These are phyloP conservation scores for Diaporthe ilicicola DNA, from an alignment of 2,329 filamentous ascomycete genomes.

Conservation along the genomic window DNA sequence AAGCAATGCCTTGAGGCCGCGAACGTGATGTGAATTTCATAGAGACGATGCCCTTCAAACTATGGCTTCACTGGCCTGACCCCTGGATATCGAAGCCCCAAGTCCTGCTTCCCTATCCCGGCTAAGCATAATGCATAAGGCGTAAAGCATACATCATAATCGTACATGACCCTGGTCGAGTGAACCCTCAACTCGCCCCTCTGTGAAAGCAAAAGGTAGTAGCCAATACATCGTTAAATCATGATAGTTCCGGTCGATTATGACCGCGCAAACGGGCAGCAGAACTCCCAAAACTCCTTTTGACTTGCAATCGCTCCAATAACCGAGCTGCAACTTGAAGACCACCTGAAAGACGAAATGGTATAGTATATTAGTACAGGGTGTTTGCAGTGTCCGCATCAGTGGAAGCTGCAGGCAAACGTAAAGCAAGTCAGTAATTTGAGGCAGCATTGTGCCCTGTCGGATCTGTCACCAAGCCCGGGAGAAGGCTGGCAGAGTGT, in stretches of 20 bases:
- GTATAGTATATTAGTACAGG: constrained; percentile 13
- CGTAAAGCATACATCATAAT: constrained; percentile 30
- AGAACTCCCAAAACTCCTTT: not conserved
- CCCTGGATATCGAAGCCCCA: not conserved
- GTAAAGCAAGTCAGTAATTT: not conserved
- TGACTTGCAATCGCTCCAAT: not conserved
- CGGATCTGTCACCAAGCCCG: not conserved
- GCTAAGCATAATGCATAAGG: constrained; percentile 14
- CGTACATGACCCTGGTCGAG: constrained; percentile 9
- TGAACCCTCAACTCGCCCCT: not conserved
- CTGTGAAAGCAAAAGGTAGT: not conserved
- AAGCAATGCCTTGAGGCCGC: not conserved
- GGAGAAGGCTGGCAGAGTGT: too few relatives aligned
- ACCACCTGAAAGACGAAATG: not conserved
- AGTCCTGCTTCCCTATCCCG: not conserved
- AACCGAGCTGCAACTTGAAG: not conserved
- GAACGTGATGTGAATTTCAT: not conserved
- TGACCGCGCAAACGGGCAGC: not conserved
- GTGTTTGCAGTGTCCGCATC: not conserved
- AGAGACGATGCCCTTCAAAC: not conserved
- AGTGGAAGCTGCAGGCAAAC: not conserved
- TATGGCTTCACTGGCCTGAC: not conserved
- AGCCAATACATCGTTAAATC: not conserved
- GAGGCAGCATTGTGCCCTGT: not conserved
- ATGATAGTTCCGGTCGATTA: not conserved